Conservation (phyloP, 2,329 filamentous ascomycete species). For the Cercospora beticola region DNA sequence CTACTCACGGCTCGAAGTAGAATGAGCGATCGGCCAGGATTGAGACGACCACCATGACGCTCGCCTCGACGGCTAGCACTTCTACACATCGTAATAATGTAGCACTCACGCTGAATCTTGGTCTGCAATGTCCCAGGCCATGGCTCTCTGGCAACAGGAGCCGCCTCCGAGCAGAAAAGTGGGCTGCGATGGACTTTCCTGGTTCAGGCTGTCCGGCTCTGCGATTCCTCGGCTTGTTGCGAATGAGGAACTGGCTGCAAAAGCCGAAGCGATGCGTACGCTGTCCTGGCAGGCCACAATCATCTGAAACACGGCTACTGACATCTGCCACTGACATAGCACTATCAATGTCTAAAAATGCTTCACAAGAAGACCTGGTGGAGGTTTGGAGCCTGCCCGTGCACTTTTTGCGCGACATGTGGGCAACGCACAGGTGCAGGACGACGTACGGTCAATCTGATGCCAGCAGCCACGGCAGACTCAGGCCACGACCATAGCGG, state of each 20-base stretch:
- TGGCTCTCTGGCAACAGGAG: not conserved
- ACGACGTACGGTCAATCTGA: not conserved
- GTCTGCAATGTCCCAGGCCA: not conserved
- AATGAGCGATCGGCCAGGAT: not conserved
- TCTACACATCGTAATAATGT: not conserved
- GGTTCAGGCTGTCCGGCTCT: not conserved
- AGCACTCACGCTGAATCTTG: not conserved
- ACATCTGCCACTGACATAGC: constrained; percentile 6
- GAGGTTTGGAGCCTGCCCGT: not conserved
- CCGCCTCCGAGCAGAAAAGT: not conserved
- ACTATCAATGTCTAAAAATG: constrained; percentile 12
- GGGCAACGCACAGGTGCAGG: not conserved
- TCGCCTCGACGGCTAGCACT: not conserved
- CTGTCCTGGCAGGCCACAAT: not conserved
- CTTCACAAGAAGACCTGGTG: constrained; percentile 10
- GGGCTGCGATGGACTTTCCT: not conserved
- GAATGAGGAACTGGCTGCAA: not conserved
- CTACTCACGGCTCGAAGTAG: not conserved
- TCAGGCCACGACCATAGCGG: not conserved
- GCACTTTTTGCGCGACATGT: constrained; percentile 2
- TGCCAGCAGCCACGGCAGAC: not conserved
- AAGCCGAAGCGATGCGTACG: not conserved
- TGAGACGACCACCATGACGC: not conserved
- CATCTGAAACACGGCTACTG: constrained; percentile 15
- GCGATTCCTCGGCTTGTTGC: not conserved